Evolutionary conservation across 2,329 filamentous ascomycete species (phyloP).

Genomic region (Tolypocladium paradoxum): DNA sequence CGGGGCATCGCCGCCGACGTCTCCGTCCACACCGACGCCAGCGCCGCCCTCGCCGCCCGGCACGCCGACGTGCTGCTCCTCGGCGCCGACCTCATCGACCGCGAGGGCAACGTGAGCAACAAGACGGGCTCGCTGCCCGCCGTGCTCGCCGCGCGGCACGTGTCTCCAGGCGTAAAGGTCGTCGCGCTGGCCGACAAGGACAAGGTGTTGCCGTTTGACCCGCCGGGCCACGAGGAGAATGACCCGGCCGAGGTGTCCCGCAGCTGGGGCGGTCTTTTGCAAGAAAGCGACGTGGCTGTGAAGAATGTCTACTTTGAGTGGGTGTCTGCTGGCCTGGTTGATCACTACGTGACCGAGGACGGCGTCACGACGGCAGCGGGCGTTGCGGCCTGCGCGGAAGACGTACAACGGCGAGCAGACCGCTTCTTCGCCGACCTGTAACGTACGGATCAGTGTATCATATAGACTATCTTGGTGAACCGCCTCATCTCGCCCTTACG

Average conservation of each 20-base stretch:
- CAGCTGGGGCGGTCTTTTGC: not conserved
- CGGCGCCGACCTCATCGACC: slow-evolving; percentile 52
- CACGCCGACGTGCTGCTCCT: slow-evolving; percentile 49
- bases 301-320: slow-evolving; percentile 51
- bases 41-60: slow-evolving; percentile 39
- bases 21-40: slow-evolving; percentile 48
- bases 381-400: slow-evolving; percentile 27
- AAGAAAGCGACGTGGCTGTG: slow-evolving; percentile 18
- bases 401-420: slow-evolving; percentile 23
- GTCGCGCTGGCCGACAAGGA: slow-evolving; percentile 49
- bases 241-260: slow-evolving; percentile 35
- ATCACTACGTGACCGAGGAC: slow-evolving; percentile 44
- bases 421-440: slow-evolving; percentile 32
- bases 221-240: slow-evolving; percentile 35
- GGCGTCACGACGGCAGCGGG: slow-evolving; percentile 29
- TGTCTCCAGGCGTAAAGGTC: slow-evolving; percentile 34
- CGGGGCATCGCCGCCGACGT: slow-evolving; percentile 16
- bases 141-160: slow-evolving; percentile 40
- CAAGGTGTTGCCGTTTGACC: slow-evolving; percentile 41
- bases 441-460: not conserved
- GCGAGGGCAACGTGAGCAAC: slow-evolving; percentile 50
- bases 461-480: not conserved
- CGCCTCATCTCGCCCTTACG: not conserved
- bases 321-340: slow-evolving; percentile 38
- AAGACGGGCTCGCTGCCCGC: slow-evolving; percentile 54